Conservation (phyloP, 1,284 basidiomycete species). For the Salmacisia buchloeana region DNA sequence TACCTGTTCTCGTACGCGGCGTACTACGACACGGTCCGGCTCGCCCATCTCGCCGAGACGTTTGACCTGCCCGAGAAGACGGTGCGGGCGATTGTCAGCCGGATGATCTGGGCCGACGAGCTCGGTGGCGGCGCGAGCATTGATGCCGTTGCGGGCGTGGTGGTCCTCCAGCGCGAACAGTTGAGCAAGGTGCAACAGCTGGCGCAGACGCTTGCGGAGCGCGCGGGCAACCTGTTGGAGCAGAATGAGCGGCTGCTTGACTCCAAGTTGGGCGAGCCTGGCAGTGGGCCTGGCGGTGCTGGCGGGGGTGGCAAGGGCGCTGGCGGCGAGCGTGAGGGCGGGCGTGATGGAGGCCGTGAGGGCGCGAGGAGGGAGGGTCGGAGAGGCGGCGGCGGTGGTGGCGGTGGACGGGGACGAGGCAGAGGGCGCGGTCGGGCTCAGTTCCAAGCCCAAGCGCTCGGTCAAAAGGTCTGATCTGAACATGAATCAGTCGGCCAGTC, state of each 20-base stretch:
- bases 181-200: slow-evolving; percentile 57
- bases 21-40: slow-evolving; percentile 84
- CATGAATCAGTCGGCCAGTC: too few species aligned
- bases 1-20: slow-evolving; percentile 98
- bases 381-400: slow-evolving; percentile 34
- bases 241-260: slow-evolving; percentile 94
- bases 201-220: slow-evolving; percentile 66
- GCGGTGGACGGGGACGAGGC: slow-evolving; percentile 19
- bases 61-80: slow-evolving; percentile 74
- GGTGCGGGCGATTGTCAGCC: slow-evolving; percentile 86
- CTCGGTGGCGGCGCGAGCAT: slow-evolving; percentile 71
- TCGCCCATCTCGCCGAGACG: slow-evolving; percentile 76
- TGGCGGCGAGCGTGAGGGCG: slow-evolving; percentile 17
- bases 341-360: slow-evolving; percentile 20
- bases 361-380: slow-evolving; percentile 33
- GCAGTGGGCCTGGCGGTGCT: background rate
- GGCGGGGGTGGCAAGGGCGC: slow-evolving; percentile 21
- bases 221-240: slow-evolving; percentile 79
- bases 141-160: slow-evolving; percentile 76
- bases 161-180: slow-evolving; percentile 78
- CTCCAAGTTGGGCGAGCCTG: slow-evolving; percentile 65
- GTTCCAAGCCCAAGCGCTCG: slow-evolving; percentile 38
- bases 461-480: slow-evolving; percentile 37
- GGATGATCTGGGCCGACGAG: slow-evolving; percentile 99
- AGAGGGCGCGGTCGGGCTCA: slow-evolving; percentile 41